Conservation (phyloP, 345 rosid genomes). For the Brassica napus region Da-Ae NC_063447.1:55940001-55940500, state of each 20-base stretch:
- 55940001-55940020: too few relatives aligned
- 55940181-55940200: background rate
- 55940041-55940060: background rate
- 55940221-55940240: too few relatives aligned
- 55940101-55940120: background rate
- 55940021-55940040: background rate
- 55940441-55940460: background rate
- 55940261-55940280: slow-evolving; percentile 25
- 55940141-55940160: background rate
- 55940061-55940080: background rate
- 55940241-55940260: slow-evolving; percentile 14
- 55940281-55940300: slow-evolving; percentile 6
- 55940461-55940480: background rate
- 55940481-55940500: background rate
- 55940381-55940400: background rate
- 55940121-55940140: background rate
- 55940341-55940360: background rate
- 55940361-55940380: too few relatives aligned
- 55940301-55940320: background rate
- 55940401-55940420: background rate
- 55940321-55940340: background rate
- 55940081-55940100: background rate
- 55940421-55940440: too few relatives aligned
- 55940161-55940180: background rate
- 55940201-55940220: too few relatives aligned